phyloP scores from a whole-genome alignment of 192 early-diverging fungal genomes.

The Gamsiella multidivaricata region DNA sequence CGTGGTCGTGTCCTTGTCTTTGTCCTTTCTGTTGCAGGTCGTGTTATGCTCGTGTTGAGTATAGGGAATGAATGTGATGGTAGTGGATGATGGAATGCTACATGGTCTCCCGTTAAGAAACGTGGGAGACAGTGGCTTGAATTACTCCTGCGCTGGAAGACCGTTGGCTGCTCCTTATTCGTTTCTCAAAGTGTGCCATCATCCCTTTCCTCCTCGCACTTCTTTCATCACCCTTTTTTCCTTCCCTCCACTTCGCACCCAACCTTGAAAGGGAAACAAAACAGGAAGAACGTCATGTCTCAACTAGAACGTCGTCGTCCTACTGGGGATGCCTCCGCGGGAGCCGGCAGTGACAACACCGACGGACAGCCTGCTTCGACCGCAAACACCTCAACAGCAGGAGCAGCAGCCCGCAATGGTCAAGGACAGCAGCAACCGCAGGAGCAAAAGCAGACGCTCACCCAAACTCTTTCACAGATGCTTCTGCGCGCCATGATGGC shows the following conservation, averaged over 20 bases:
- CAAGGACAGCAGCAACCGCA: slow-evolving; percentile 16
- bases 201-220: not conserved
- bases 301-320: slow-evolving; percentile 32
- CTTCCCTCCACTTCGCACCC: not conserved
- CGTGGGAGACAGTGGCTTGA: too few species aligned
- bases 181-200: too few species aligned
- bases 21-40: too few species aligned
- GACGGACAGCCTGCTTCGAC: not conserved
- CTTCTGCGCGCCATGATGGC: slow-evolving; percentile 32
- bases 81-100: too few species aligned
- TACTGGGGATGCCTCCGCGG: slow-evolving; percentile 1
- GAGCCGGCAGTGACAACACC: not conserved
- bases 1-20: not conserved
- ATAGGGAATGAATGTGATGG: too few species aligned
- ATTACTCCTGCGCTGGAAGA: too few species aligned
- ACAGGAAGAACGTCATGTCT: slow-evolving; percentile 13
- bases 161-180: too few species aligned
- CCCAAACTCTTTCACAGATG: slow-evolving; percentile 27
- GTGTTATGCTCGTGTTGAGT: too few species aligned
- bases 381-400: not conserved
- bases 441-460: slow-evolving; percentile 12
- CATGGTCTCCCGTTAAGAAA: too few species aligned
- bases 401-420: slow-evolving; percentile 1
- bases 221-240: not conserved
- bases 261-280: not conserved